Conservation (phyloP, 1,284 basidiomycete species). For the Lentinula novae-zelandiae region DNA sequence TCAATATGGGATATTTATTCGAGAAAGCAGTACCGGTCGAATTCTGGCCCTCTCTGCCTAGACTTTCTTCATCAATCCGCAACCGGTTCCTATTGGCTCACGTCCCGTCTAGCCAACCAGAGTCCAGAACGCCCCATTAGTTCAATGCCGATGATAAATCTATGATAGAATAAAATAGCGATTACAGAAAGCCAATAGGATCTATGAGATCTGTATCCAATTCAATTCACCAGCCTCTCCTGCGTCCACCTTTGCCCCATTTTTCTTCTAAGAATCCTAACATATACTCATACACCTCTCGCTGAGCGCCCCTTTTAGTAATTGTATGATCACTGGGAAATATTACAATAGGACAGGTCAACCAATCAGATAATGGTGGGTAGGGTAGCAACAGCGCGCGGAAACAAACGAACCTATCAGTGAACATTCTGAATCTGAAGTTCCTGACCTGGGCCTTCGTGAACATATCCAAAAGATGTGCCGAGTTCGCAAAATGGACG, state of each 20-base stretch:
- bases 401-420: constrained; percentile 68
- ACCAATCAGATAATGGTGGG: constrained; percentile 10
- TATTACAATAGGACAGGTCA: constrained; percentile 16
- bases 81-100: constrained; percentile 6
- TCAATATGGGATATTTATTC: constrained; percentile 23
- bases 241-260: constrained; percentile 83
- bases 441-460: constrained; percentile 72
- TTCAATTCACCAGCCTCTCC: constrained; percentile 46
- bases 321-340: constrained; percentile 74
- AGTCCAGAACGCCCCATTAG: constrained; percentile 5
- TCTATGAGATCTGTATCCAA: not conserved
- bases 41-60: constrained; percentile 6
- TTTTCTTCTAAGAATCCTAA: constrained; percentile 80
- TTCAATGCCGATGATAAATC: not conserved
- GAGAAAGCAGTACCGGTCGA: constrained; percentile 14
- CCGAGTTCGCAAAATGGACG: constrained; percentile 90
- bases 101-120: constrained; percentile 10
- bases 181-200: not conserved
- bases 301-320: constrained; percentile 65
- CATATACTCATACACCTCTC: constrained; percentile 88
- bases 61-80: constrained; percentile 14
- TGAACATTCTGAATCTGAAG: constrained; percentile 94
- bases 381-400: constrained; percentile 13
- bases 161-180: not conserved
- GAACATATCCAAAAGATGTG: constrained; percentile 89